phyloP scores from a whole-genome alignment of 345 rosid genomes.

The Alliaria petiolata region DNA sequence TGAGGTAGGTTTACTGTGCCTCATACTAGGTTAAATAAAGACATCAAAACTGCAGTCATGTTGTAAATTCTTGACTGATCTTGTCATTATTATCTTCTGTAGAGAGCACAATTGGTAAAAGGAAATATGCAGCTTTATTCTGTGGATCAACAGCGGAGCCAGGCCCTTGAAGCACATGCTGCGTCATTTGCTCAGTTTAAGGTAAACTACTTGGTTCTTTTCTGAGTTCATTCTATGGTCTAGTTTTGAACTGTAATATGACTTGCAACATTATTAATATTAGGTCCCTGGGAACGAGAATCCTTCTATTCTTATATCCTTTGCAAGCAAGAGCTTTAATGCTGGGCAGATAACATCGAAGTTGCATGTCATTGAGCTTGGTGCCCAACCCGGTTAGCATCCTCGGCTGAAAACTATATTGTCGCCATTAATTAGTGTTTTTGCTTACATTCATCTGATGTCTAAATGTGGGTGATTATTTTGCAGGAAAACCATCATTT shows the following conservation, averaged over 20 bases:
- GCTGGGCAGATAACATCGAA: conserved; percentile 92
- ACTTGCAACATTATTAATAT: conserved; percentile 4
- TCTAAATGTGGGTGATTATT: background rate
- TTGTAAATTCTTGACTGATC: background rate
- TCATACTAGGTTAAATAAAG: conserved; percentile 1
- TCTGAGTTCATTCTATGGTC: background rate
- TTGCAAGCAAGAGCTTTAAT: conserved; percentile 82
- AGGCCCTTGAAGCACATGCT: conserved; percentile 99
- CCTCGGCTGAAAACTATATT: background rate
- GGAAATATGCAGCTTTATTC: conserved; percentile 97
- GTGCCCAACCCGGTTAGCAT: conserved; percentile 86
- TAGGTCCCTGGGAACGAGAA: conserved; percentile 98
- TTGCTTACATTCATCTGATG: background rate
- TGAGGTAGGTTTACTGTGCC: conserved; percentile 54
- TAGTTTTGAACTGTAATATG: conserved; percentile 9
- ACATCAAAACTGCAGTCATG: conserved; percentile 1
- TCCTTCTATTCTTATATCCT: conserved; percentile 84
- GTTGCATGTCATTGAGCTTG: conserved; percentile 95
- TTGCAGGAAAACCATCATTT: conserved; percentile 88
- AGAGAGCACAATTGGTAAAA: conserved; percentile 90
- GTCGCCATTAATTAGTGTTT: background rate
- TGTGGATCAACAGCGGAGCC: conserved; percentile 97
- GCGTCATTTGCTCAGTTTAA: conserved; percentile 92
- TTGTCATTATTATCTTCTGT: conserved; percentile 9
- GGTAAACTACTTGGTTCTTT: conserved; percentile 35